Evolutionary conservation across 1,284 basidiomycete species (phyloP).

Genomic region (Cerioporus squamosus): DNA sequence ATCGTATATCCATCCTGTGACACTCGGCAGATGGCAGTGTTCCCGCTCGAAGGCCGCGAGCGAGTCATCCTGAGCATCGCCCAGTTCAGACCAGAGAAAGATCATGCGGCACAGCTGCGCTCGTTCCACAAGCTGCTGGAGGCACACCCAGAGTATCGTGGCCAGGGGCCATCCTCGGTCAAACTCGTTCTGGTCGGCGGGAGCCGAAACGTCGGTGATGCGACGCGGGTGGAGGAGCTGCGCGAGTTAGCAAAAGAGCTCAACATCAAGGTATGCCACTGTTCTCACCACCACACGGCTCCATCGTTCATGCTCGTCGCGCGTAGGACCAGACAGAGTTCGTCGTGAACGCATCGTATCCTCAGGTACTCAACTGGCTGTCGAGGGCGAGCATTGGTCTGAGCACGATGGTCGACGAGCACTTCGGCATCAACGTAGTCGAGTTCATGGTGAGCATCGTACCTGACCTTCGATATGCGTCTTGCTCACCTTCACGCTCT

Average conservation of each 20-base stretch:
- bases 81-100: conserved; percentile 97
- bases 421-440: conserved; percentile 98
- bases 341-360: conserved; percentile 83
- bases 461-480: conserved; percentile 5
- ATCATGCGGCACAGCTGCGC: conserved; percentile 82
- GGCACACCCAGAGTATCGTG: conserved; percentile 60
- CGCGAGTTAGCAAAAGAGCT: conserved; percentile 65
- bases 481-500: neutral
- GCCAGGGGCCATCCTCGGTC: conserved; percentile 37
- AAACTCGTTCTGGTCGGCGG: conserved; percentile 84
- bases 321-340: conserved; percentile 77
- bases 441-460: conserved; percentile 86
- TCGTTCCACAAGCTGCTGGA: conserved; percentile 70
- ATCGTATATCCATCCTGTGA: conserved; percentile 95
- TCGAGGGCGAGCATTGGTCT: conserved; percentile 82
- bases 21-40: conserved; percentile 70
- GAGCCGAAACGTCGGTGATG: conserved; percentile 79
- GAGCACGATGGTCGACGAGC: conserved; percentile 98
- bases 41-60: conserved; percentile 65
- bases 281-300: too few species aligned
- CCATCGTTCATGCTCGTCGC: neutral
- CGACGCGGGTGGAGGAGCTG: conserved; percentile 68
- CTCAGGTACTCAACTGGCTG: conserved; percentile 72
- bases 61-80: conserved; percentile 85
- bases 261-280: conserved; percentile 57